Percentiles rank a stretch among this genome's conserved stretches.
These are phyloP conservation scores for Mangifera indica DNA, from an alignment of 345 rosid species.

Conservation along the genomic window DNA sequence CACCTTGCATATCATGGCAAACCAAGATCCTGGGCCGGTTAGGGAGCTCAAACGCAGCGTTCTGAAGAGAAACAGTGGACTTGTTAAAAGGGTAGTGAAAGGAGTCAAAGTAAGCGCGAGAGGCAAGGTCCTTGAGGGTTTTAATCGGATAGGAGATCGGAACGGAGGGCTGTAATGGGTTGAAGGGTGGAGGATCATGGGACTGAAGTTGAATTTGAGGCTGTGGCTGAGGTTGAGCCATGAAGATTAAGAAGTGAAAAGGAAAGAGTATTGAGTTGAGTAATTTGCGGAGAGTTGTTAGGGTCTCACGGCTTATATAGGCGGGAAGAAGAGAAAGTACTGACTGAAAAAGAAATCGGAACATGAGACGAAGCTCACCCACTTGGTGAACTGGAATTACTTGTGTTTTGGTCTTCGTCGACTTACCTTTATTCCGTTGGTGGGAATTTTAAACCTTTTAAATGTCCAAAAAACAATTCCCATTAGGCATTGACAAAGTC, in stretches of 20 bases:
- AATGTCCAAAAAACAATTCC: no score
- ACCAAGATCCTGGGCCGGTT: slow-evolving; percentile 64
- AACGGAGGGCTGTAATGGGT: slow-evolving; percentile 48
- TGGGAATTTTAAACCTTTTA: not conserved
- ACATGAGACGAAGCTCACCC: not conserved
- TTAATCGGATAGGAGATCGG: slow-evolving; percentile 78
- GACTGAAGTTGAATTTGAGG: slow-evolving; percentile 12
- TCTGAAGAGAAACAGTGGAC: slow-evolving; percentile 52
- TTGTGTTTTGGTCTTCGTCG: not conserved
- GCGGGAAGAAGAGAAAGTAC: slow-evolving; percentile 22
- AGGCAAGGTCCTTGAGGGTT: slow-evolving; percentile 55
- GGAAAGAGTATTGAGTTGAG: slow-evolving; percentile 27
- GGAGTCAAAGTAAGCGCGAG: slow-evolving; percentile 64
- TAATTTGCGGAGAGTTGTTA: slow-evolving; percentile 26
- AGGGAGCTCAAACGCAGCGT: slow-evolving; percentile 23
- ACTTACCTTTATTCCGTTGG: not conserved
- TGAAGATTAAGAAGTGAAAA: slow-evolving; percentile 22
- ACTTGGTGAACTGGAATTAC: not conserved
- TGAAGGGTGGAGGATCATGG: slow-evolving; percentile 33
- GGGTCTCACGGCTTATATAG: slow-evolving; percentile 33
- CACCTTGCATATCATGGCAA: slow-evolving; percentile 83
- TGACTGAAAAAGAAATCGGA: not conserved
- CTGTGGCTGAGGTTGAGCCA: slow-evolving; percentile 32
- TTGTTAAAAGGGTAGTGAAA: slow-evolving; percentile 79
- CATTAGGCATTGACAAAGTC: no score